Evolutionary conservation across 2,329 filamentous ascomycete species (phyloP).

Genomic region (Epichloe uncinata): DNA sequence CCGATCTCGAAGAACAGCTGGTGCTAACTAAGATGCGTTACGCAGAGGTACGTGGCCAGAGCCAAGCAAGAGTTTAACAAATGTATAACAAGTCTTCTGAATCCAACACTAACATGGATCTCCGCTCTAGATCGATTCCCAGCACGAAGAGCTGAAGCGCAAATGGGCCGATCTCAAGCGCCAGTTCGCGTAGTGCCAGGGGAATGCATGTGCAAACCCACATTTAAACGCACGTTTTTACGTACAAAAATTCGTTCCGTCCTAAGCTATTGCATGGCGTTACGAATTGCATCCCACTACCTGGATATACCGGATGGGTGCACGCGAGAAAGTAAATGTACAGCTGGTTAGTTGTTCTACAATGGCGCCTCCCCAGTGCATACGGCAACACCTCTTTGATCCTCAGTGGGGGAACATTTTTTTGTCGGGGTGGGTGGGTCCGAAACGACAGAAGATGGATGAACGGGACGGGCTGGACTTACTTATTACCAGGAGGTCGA

Average conservation of each 20-base stretch:
- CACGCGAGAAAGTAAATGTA: background rate
- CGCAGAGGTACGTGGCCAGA: constrained; percentile 62
- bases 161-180: constrained; percentile 59
- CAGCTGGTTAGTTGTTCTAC: background rate
- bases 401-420: no score
- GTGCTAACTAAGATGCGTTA: constrained; percentile 91
- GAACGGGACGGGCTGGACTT: no score
- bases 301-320: background rate
- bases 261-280: constrained; percentile 1
- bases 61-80: background rate
- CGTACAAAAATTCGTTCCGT: background rate
- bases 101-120: background rate
- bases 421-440: no score
- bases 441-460: no score
- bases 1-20: constrained; percentile 82
- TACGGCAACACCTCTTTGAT: background rate
- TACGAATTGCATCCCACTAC: background rate
- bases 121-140: constrained; percentile 43
- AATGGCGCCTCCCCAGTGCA: background rate
- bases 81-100: background rate
- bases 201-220: background rate
- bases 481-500: no score
- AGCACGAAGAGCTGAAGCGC: constrained; percentile 54
- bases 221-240: background rate
- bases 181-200: constrained; percentile 28